Conservation (phyloP, 768 basidiomycete genomes). For the Tricholoma sp. region DNA sequence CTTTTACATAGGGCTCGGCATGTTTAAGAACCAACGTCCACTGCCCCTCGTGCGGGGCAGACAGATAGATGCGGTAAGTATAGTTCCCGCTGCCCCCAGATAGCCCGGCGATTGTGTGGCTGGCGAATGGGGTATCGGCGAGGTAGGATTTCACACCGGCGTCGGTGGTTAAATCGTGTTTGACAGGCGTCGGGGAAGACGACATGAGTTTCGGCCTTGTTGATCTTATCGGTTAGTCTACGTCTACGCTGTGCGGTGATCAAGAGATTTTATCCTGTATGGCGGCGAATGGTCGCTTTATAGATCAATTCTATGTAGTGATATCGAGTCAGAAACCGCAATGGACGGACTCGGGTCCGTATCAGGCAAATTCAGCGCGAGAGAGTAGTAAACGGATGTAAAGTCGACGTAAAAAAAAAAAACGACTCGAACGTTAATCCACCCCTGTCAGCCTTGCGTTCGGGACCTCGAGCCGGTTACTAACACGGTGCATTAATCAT, state of each 20-base stretch:
- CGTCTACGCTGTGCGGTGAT: too few relatives aligned
- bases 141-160: slow-evolving; percentile 39
- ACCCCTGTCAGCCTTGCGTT: too few relatives aligned
- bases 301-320: background rate
- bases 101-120: slow-evolving; percentile 32
- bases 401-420: too few relatives aligned
- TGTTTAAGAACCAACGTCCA: slow-evolving; percentile 54
- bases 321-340: too few relatives aligned
- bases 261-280: too few relatives aligned
- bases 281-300: background rate
- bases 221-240: too few relatives aligned
- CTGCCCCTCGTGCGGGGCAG: slow-evolving; percentile 32
- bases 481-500: too few relatives aligned
- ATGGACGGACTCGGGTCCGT: too few relatives aligned
- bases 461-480: too few relatives aligned
- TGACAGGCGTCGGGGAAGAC: background rate
- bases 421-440: too few relatives aligned
- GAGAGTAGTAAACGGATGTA: too few relatives aligned
- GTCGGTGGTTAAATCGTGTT: slow-evolving; percentile 26
- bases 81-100: slow-evolving; percentile 54
- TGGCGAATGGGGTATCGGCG: slow-evolving; percentile 40
- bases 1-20: slow-evolving; percentile 28
- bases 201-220: background rate
- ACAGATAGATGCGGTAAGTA: slow-evolving; percentile 48
- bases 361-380: too few relatives aligned